phyloP scores from a whole-genome alignment of 108 stramenopile species.

The Nitzschia sp. region DNA sequence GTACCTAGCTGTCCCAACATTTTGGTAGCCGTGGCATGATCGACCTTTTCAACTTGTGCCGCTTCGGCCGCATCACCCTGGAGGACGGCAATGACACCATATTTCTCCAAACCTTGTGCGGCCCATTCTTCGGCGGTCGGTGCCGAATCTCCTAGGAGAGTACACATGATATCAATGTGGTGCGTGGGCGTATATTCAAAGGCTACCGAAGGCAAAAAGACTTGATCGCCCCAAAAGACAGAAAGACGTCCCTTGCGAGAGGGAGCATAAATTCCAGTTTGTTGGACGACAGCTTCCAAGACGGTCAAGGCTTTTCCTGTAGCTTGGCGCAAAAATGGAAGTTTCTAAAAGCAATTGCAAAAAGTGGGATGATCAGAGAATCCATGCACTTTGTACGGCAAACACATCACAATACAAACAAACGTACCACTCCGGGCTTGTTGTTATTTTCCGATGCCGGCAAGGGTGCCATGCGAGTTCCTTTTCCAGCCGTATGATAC shows the following conservation, averaged over 20 bases:
- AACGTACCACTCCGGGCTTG: slow-evolving; percentile 97
- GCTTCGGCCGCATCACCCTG: slow-evolving; percentile 68
- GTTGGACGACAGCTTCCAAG: slow-evolving; percentile 96
- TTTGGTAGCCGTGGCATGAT: slow-evolving; percentile 91
- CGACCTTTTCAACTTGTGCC: slow-evolving; percentile 99
- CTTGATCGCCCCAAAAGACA: slow-evolving; percentile 99
- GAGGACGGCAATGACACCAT: slow-evolving; percentile 95
- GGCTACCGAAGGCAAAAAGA: slow-evolving; percentile 88
- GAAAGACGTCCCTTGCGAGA: slow-evolving; percentile 91
- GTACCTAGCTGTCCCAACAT: slow-evolving; percentile 90
- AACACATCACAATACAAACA: slow-evolving; percentile 25
- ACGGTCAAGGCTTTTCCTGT: slow-evolving; percentile 87
- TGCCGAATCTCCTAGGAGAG: slow-evolving; percentile 85
- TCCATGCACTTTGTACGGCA: not conserved
- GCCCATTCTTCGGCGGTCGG: slow-evolving; percentile 90
- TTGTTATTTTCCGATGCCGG: slow-evolving; percentile 99
- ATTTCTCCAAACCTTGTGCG: slow-evolving; percentile 95
- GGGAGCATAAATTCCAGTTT: slow-evolving; percentile 95
- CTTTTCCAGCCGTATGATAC: slow-evolving; percentile 97
- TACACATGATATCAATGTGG: slow-evolving; percentile 98
- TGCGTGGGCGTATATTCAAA: slow-evolving; percentile 84
- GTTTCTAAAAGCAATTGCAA: slow-evolving; percentile 60
- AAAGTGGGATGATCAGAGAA: slow-evolving; percentile 3
- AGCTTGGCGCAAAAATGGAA: slow-evolving; percentile 70
- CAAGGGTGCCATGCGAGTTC: slow-evolving; percentile 96